These are phyloP conservation scores for Rugonectria rugulosa DNA, from an alignment of 2,329 filamentous ascomycete genomes.

Conservation along the genomic window DNA sequence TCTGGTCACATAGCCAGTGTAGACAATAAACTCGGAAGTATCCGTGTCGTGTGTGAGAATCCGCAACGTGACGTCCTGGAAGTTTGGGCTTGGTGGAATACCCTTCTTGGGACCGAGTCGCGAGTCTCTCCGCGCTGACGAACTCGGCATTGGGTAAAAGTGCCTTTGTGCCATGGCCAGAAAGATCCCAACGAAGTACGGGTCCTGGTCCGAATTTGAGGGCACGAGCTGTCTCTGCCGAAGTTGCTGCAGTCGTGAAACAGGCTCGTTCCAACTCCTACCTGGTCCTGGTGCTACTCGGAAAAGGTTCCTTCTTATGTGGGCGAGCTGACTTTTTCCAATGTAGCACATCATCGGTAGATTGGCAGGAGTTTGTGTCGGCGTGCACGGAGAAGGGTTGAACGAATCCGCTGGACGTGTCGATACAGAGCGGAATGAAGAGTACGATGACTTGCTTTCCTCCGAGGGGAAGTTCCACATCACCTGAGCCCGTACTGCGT, in stretches of 20 bases:
- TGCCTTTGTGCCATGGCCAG: conserved; percentile 65
- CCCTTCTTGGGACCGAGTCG: conserved; percentile 34
- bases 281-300: conserved; percentile 52
- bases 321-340: conserved; percentile 54
- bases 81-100: conserved; percentile 42
- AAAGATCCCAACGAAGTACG: conserved; percentile 60
- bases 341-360: conserved; percentile 55
- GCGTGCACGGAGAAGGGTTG: conserved; percentile 30
- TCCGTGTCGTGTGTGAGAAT: conserved; percentile 60
- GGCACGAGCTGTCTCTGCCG: conserved; percentile 58
- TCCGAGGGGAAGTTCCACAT: conserved; percentile 54
- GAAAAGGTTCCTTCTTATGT: conserved; percentile 57
- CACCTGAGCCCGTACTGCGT: conserved; percentile 56
- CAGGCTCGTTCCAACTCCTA: conserved; percentile 53
- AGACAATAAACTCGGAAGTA: conserved; percentile 60
- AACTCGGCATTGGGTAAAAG: conserved; percentile 50
- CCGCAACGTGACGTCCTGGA: conserved; percentile 58
- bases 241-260: conserved; percentile 55
- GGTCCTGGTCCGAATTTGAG: conserved; percentile 57
- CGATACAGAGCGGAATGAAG: conserved; percentile 47
- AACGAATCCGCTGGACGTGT: conserved; percentile 46
- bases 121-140: conserved; percentile 35
- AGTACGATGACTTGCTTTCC: conserved; percentile 35
- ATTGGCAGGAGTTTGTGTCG: conserved; percentile 31
- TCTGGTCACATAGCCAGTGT: conserved; percentile 57